A percentile compares a stretch with the other conserved stretches of the same genome.
Evolutionary conservation across 2,329 filamentous ascomycete genomes (phyloP).

Genomic region (Fusarium miscanthi): DNA sequence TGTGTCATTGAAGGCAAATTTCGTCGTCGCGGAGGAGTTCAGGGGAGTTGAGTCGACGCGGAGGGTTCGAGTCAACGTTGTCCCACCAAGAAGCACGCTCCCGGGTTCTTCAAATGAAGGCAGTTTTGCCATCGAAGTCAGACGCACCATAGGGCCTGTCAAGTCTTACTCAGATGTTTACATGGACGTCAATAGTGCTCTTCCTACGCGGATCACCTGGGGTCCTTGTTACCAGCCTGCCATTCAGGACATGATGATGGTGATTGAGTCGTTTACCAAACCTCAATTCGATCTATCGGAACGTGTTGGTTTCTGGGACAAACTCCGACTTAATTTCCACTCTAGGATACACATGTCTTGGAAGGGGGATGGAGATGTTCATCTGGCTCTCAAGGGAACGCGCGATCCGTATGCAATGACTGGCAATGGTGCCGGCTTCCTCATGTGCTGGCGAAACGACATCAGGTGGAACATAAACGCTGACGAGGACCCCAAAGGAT

Average conservation of each 20-base stretch:
- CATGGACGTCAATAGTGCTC: conserved; percentile 91
- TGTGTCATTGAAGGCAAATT: conserved; percentile 86
- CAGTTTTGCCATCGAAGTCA: conserved; percentile 85
- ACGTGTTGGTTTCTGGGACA: conserved; percentile 97
- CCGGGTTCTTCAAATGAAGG: conserved; percentile 66
- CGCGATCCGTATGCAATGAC: conserved; percentile 94
- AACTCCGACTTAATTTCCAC: conserved; percentile 93
- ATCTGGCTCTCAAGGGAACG: conserved; percentile 89
- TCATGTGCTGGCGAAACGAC: conserved; percentile 98
- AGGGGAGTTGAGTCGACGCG: conserved; percentile 83
- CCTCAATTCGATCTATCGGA: conserved; percentile 94
- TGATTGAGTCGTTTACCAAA: conserved; percentile 96
- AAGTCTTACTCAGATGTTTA: conserved; percentile 96
- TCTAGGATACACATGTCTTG: conserved; percentile 89
- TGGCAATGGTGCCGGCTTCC: conserved; percentile 90
- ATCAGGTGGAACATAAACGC: conserved; percentile 88
- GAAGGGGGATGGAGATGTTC: conserved; percentile 96
- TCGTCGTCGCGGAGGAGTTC: conserved; percentile 95
- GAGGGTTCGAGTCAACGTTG: conserved; percentile 83
- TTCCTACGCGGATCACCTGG: conserved; percentile 95
- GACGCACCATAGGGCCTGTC: conserved; percentile 90
- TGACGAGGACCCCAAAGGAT: conserved; percentile 87
- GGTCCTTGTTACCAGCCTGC: conserved; percentile 97
- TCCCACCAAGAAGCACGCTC: conserved; percentile 73
- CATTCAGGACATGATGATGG: conserved; percentile 99